Evolutionary conservation across 176 grass and related monocot genomes (phyloP).

Genomic region (Thinopyrum elongatum): DNA sequence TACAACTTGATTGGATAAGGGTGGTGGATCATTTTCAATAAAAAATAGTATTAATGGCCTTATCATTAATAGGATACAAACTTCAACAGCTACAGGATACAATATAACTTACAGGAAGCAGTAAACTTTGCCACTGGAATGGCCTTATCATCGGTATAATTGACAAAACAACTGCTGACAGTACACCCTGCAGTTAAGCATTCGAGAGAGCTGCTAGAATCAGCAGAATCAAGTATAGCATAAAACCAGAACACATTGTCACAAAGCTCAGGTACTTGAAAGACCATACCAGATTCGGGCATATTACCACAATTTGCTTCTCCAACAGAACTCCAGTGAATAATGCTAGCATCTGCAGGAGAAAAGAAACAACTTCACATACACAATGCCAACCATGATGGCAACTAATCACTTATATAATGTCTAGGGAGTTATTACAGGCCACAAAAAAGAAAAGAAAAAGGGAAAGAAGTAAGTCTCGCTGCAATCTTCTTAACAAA

Average conservation of each 20-base stretch:
- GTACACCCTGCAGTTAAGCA: slow-evolving; percentile 72
- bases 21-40: neutral
- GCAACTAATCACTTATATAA: neutral
- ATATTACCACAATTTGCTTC: slow-evolving; percentile 90
- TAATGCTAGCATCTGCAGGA: slow-evolving; percentile 74
- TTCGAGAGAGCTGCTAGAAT: slow-evolving; percentile 40
- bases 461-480: neutral
- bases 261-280: slow-evolving; percentile 9
- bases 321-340: slow-evolving; percentile 85
- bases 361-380: slow-evolving; percentile 32
- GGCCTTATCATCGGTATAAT: slow-evolving; percentile 94
- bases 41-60: slow-evolving; percentile 13
- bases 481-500: neutral
- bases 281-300: slow-evolving; percentile 88
- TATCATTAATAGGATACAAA: too few species aligned
- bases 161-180: slow-evolving; percentile 90
- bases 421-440: neutral
- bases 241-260: slow-evolving; percentile 21
- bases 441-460: neutral
- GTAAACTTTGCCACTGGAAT: slow-evolving; percentile 97
- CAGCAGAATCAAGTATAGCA: slow-evolving; percentile 22
- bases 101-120: slow-evolving; percentile 87
- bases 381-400: slow-evolving; percentile 20
- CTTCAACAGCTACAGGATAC: slow-evolving; percentile 5
- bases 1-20: neutral